These are phyloP conservation scores for Sordariomycetes sp. DNA, from an alignment of 2,329 filamentous ascomycete genomes.

Conservation along the genomic window DNA sequence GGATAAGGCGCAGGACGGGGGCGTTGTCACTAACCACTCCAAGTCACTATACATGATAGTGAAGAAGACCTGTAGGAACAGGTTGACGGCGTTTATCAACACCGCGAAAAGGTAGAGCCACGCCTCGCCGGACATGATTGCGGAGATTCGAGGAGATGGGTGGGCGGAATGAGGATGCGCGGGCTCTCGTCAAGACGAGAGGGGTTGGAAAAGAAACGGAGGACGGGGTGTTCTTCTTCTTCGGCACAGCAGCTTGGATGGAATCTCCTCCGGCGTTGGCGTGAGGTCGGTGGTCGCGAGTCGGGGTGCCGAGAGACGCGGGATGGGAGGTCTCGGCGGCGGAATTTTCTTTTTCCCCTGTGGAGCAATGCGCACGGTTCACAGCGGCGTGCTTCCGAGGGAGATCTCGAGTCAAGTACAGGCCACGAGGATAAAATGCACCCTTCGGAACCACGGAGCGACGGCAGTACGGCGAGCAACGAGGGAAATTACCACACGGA, in stretches of 20 bases:
- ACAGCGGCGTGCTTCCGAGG: neutral
- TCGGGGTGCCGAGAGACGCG: neutral
- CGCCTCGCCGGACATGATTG: constrained; percentile 83
- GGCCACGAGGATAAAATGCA: neutral
- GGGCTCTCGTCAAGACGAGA: neutral
- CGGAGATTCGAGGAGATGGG: neutral
- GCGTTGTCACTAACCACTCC: constrained; percentile 68
- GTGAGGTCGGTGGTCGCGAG: neutral
- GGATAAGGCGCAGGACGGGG: neutral
- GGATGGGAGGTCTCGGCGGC: neutral
- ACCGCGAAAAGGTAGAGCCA: constrained; percentile 98
- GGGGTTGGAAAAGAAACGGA: neutral
- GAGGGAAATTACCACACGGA: neutral
- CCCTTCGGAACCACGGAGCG: neutral
- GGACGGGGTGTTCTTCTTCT: neutral
- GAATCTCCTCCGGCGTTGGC: neutral
- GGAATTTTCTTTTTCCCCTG: neutral
- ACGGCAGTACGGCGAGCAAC: neutral
- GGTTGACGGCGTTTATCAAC: constrained; percentile 98
- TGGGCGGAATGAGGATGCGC: neutral
- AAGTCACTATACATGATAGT: constrained; percentile 99
- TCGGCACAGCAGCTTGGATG: neutral
- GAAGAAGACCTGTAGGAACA: constrained; percentile 99
- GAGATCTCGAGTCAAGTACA: neutral
- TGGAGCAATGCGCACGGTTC: neutral